Evolutionary conservation across 225 moss, liverwort and hornwort species (phyloP).

Genomic region (Marchantia paleacea): DNA sequence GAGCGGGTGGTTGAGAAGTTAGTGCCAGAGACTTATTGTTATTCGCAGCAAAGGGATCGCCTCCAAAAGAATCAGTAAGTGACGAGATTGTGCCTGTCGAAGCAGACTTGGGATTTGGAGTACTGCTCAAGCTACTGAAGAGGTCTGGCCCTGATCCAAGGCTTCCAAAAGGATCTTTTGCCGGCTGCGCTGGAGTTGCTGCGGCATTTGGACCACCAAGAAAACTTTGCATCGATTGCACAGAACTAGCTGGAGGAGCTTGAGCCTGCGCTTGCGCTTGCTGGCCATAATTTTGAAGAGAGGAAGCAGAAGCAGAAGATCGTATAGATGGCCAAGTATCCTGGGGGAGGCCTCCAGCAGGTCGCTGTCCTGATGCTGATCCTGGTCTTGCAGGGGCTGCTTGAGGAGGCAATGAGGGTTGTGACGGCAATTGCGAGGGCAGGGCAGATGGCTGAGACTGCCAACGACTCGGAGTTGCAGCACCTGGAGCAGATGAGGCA

Average conservation of each 20-base stretch:
- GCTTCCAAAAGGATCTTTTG: constrained; percentile 40
- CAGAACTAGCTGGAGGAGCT: constrained; percentile 16
- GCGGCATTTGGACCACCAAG: constrained; percentile 42
- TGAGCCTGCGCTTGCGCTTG: constrained; percentile 16
- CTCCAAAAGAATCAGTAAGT: constrained; percentile 44
- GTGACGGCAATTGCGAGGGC: constrained; percentile 20
- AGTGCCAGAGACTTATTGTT: constrained; percentile 51
- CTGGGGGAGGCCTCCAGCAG: constrained; percentile 31
- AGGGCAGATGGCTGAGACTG: constrained; percentile 36
- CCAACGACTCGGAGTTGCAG: constrained; percentile 46
- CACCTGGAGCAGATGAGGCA: constrained; percentile 36
- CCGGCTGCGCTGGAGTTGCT: constrained; percentile 26
- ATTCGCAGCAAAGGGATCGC: constrained; percentile 69
- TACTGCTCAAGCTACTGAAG: constrained; percentile 28
- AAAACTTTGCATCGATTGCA: constrained; percentile 34
- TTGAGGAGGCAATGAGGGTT: constrained; percentile 24
- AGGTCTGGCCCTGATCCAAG: constrained; percentile 38
- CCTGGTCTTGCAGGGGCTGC: constrained; percentile 31
- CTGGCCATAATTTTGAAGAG: constrained; percentile 23
- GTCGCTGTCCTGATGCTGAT: constrained; percentile 50
- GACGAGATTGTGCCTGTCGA: constrained; percentile 34
- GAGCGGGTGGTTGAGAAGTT: constrained; percentile 44
- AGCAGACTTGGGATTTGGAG: constrained; percentile 34
- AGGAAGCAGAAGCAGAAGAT: constrained; percentile 34
- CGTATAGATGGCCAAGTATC: constrained; percentile 49